phyloP scores from a whole-genome alignment of 176 grass and related monocot species.

The Aegilops longissima region DNA sequence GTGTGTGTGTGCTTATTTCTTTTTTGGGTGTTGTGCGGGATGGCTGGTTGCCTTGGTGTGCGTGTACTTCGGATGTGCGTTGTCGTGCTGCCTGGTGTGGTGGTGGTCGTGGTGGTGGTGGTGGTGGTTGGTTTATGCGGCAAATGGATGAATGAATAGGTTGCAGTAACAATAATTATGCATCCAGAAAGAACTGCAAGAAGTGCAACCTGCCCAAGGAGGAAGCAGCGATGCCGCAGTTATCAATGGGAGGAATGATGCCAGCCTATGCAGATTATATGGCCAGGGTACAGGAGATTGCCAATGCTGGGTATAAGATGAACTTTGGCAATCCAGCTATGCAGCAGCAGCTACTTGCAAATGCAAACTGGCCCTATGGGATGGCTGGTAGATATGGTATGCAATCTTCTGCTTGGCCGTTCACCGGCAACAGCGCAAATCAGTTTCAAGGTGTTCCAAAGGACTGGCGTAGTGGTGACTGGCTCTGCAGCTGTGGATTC shows the following conservation, averaged over 20 bases:
- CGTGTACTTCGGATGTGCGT: constrained; percentile 50
- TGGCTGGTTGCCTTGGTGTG: constrained; percentile 56
- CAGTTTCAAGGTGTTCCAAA: constrained; percentile 65
- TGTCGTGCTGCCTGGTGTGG: constrained; percentile 55
- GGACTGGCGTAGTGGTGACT: constrained; percentile 89
- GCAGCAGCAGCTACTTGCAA: constrained; percentile 70
- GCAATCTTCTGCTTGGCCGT: constrained; percentile 57
- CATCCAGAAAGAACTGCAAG: constrained; percentile 99
- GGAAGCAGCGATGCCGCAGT: constrained; percentile 81
- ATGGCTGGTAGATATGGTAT: constrained; percentile 55
- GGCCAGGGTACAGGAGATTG: constrained; percentile 52
- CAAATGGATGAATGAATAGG: constrained; percentile 82
- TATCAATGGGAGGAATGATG: constrained; percentile 78
- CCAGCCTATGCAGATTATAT: constrained; percentile 76
- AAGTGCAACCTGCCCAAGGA: constrained; percentile 94
- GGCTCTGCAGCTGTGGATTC: constrained; percentile 95
- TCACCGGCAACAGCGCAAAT: constrained; percentile 30
- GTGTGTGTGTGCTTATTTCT: constrained; percentile 50
- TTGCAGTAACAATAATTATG: constrained; percentile 99
- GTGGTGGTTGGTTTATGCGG: constrained; percentile 63
- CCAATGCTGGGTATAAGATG: constrained; percentile 63
- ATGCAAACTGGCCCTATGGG: constrained; percentile 59
- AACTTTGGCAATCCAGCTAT: constrained; percentile 58
- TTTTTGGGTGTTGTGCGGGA: constrained; percentile 62
- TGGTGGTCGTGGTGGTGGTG: constrained; percentile 35